These are phyloP conservation scores for Salvia miltiorrhiza DNA, from an alignment of 257 asterid genomes.

Conservation along the genomic window DNA sequence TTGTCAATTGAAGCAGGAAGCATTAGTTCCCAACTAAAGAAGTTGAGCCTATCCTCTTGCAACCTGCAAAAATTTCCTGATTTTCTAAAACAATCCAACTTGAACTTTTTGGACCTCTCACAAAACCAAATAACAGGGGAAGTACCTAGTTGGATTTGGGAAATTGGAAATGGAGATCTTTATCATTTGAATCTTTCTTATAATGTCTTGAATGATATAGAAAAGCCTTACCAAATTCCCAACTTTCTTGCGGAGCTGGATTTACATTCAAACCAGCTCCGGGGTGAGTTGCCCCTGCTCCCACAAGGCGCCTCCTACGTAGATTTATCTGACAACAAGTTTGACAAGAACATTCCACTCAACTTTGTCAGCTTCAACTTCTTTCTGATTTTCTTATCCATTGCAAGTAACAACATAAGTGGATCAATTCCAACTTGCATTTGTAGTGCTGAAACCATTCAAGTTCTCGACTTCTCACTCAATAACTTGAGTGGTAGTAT, in stretches of 20 bases:
- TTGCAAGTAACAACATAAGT: conserved; percentile 19
- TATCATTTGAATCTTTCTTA: background rate
- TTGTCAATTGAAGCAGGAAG: no score
- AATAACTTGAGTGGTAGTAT: conserved; percentile 16
- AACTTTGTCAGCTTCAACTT: no score
- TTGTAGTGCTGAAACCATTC: conserved; percentile 1
- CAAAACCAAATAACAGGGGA: no score
- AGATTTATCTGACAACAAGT: no score
- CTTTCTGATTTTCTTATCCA: conserved; percentile 17
- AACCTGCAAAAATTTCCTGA: no score
- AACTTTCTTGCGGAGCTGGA: background rate
- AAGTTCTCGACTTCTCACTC: conserved; percentile 29
- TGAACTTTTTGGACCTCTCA: no score
- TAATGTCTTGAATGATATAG: background rate
- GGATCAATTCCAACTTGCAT: conserved; percentile 28
- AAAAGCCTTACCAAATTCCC: background rate
- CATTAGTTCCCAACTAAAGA: no score
- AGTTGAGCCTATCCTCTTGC: no score
- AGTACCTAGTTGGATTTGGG: no score
- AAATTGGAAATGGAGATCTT: background rate
- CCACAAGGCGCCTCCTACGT: no score
- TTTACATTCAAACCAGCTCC: background rate
- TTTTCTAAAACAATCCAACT: no score
- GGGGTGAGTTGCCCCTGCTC: background rate
- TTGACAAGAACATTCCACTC: background rate